Conservation (phyloP, 495 filamentous ascomycete genomes). For the Trichoderma gamsii region DNA sequence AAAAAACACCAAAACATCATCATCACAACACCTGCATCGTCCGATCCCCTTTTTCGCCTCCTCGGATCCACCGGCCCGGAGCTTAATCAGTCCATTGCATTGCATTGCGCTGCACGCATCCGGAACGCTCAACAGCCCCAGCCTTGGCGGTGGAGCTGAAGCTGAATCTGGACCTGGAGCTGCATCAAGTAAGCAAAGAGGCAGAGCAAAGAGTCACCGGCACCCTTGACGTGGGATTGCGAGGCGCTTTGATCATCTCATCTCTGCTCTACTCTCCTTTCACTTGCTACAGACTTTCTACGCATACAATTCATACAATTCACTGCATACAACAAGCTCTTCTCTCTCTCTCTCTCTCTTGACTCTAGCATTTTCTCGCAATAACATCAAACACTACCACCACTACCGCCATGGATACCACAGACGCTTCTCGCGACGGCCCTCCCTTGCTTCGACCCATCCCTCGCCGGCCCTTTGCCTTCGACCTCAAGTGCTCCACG, state of each 20-base stretch:
- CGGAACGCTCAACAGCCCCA: not conserved
- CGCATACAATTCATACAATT: not conserved
- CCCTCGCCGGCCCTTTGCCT: constrained; percentile 68
- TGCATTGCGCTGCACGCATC: not conserved
- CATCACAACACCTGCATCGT: not conserved
- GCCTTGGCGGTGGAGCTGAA: constrained; percentile 6
- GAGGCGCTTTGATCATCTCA: not conserved
- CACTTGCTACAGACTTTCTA: not conserved
- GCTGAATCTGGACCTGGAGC: no score
- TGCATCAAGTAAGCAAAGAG: no score
- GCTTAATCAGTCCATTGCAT: constrained; percentile 6
- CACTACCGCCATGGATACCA: not conserved
- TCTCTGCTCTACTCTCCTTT: not conserved
- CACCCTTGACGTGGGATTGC: not conserved
- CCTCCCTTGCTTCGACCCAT: constrained; percentile 61
- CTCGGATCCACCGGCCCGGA: not conserved
- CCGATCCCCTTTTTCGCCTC: not conserved
- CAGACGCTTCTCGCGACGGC: constrained; percentile 27
- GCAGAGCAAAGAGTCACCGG: no score
- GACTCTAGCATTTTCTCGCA: not conserved
- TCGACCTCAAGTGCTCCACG: constrained; percentile 47
- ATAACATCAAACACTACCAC: not conserved
- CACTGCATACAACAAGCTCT: not conserved
- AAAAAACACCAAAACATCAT: not conserved
- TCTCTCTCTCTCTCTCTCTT: not conserved